Base-by-base conservation (phyloP, 2,329 filamentous ascomycete genomes). In the Lomentospora prolificans region DNA sequence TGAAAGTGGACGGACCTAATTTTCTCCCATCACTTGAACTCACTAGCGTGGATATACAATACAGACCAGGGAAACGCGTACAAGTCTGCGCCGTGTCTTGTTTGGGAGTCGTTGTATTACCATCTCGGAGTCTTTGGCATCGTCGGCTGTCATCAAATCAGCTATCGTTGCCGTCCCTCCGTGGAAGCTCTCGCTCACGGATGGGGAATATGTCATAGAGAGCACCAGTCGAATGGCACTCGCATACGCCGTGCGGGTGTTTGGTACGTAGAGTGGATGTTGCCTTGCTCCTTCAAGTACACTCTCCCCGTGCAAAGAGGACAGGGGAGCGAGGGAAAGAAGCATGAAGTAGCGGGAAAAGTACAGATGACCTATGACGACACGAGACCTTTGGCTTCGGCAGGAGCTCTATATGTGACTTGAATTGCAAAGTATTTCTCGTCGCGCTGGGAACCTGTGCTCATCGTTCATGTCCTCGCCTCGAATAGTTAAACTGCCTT, bases 91-190 rank as follows among this genome's bases (percentile, higher is more conserved):
- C n/a, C n/a, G n/a, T n/a, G n/a, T n/a, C n/a, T 48, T 48, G 10
- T 10, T 48, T 25, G 44, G 22, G 17, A 10, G 22, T 41, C n/a
- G 36, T 8, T 9, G 44, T 27, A 17, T 17, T 9, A 5, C 12
- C 10, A 22, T 12, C 17, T 48, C 22, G 19, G 4, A 12, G 22
- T 22, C 22, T 25, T 22, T 48, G 24, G 12, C 17, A 6, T 48
- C 17, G 44, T 53, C 51, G 51, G 51, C 52, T 54, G 52, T 31
- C 33, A 19, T 54, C 52, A 46, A 53, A 54, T 54, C 36, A 54
- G 33, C 36, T 17, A n/a, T 7, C 22, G 27, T 54, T 46, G 52
- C 52, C 52, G 41, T 46, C 52, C 51, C 36, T 28, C 52, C 39
- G 52, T 30, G 36, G 27, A 41, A 36, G 7, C n/a, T n/a, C n/a